Conservation (phyloP, 1,139 yeast genomes). For the Yamadazyma sp. region DNA sequence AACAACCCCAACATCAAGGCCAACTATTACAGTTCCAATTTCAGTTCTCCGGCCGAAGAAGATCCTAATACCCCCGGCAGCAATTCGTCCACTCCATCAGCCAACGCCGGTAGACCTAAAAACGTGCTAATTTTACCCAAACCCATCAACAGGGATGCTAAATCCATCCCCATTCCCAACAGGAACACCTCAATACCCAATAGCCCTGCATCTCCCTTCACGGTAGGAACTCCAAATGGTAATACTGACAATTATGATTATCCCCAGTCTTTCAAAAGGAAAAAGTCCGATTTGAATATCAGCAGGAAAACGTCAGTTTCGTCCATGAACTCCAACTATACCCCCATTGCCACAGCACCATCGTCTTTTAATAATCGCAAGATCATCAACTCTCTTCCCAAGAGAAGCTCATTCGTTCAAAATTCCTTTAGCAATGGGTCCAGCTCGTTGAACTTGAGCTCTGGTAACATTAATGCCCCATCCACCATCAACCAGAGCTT, state of each 20-base stretch:
- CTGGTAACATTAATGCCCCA: constrained; percentile 16
- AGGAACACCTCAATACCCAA: constrained; percentile 14
- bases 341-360: not conserved
- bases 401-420: constrained; percentile 20
- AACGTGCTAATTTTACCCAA: constrained; percentile 47
- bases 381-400: constrained; percentile 14
- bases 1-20: constrained; percentile 4
- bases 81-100: constrained; percentile 6
- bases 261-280: constrained; percentile 40
- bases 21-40: constrained; percentile 9
- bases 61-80: constrained; percentile 13
- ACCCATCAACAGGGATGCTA: constrained; percentile 21
- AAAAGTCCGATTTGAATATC: constrained; percentile 37
- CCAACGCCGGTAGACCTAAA: constrained; percentile 24
- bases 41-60: constrained; percentile 12
- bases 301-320: constrained; percentile 16
- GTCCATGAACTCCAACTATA: constrained; percentile 12
- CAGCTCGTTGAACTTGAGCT: constrained; percentile 9
- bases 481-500: constrained; percentile 28
- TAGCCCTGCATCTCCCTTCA: constrained; percentile 26
- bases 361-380: constrained; percentile 15
- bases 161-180: constrained; percentile 30
- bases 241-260: constrained; percentile 11
- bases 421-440: constrained; percentile 8
- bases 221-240: constrained; percentile 3